Percentiles rank a stretch among this genome's conserved stretches.
Evolutionary conservation across 1,284 basidiomycete species (phyloP).

Genomic region (Clitocybe nebularis): DNA sequence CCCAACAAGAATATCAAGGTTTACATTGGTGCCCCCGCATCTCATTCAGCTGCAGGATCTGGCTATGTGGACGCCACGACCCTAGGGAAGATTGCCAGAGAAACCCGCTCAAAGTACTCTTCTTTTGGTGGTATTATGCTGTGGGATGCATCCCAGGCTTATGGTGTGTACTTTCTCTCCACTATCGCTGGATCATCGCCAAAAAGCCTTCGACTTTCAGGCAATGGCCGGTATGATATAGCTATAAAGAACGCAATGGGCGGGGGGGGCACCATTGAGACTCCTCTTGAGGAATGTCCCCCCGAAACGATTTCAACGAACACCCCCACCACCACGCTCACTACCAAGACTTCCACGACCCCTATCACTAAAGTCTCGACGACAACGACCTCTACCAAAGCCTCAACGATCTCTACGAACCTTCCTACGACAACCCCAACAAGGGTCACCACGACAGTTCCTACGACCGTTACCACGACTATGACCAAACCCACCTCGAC

Average conservation of each 20-base stretch:
- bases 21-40: slow-evolving; percentile 59
- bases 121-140: slow-evolving; percentile 72
- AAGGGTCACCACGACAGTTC: neutral
- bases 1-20: slow-evolving; percentile 59
- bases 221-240: slow-evolving; percentile 46
- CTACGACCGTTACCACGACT: neutral
- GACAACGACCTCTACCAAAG: slow-evolving; percentile 9
- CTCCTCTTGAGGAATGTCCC: slow-evolving; percentile 7
- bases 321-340: slow-evolving; percentile 22
- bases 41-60: slow-evolving; percentile 40
- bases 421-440: slow-evolving; percentile 1
- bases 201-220: slow-evolving; percentile 20
- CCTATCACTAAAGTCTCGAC: slow-evolving; percentile 24
- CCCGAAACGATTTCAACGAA: slow-evolving; percentile 21
- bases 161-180: slow-evolving; percentile 31
- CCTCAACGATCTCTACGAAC: neutral
- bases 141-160: slow-evolving; percentile 46
- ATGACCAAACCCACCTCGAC: slow-evolving; percentile 10
- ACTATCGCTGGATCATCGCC: neutral
- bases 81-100: slow-evolving; percentile 39
- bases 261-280: slow-evolving; percentile 19
- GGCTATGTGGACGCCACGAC: slow-evolving; percentile 49
- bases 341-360: slow-evolving; percentile 25
- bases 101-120: slow-evolving; percentile 46
- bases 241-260: slow-evolving; percentile 49